Evolutionary conservation across 495 filamentous ascomycete genomes (phyloP).

Genomic region (Neurospora cerealis): DNA sequence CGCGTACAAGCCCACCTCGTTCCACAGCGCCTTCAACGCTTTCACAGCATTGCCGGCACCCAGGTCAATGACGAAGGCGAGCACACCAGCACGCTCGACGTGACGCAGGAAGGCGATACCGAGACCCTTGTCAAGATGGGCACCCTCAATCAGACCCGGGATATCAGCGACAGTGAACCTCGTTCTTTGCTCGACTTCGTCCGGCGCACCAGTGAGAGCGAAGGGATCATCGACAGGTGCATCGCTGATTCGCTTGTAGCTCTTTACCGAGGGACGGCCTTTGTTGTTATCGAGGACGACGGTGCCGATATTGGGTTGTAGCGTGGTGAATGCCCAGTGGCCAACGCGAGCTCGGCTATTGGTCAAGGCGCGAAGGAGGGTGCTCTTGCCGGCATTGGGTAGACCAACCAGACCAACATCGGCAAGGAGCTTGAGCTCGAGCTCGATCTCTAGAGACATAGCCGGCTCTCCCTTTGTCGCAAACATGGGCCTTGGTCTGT

Average conservation of each 20-base stretch:
- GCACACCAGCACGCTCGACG: constrained; percentile 82
- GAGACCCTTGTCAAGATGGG: constrained; percentile 84
- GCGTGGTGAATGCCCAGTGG: constrained; percentile 92
- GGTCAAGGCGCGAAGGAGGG: constrained; percentile 75
- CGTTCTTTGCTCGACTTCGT: constrained; percentile 44
- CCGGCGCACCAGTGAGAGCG: constrained; percentile 16
- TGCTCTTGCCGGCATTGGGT: constrained; percentile 94
- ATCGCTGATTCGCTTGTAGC: constrained; percentile 10
- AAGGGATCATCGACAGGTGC: constrained; percentile 26
- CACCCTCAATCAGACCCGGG: constrained; percentile 80
- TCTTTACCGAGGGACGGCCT: constrained; percentile 44
- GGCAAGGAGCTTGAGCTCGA: constrained; percentile 90
- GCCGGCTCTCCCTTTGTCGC: constrained; percentile 79
- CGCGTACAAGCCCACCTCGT: constrained; percentile 80
- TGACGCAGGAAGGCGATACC: constrained; percentile 89
- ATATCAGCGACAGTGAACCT: constrained; percentile 94
- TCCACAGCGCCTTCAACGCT: constrained; percentile 75
- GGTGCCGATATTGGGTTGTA: constrained; percentile 89
- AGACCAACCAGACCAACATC: constrained; percentile 91
- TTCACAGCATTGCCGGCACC: constrained; percentile 65
- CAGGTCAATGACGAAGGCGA: constrained; percentile 91
- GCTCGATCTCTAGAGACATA: constrained; percentile 65
- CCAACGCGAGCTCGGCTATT: constrained; percentile 81
- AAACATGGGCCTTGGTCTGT: constrained; percentile 64
- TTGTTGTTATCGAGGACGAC: constrained; percentile 78